phyloP scores from a whole-genome alignment of 345 rosid species.

The Syzygium aromaticum region DNA sequence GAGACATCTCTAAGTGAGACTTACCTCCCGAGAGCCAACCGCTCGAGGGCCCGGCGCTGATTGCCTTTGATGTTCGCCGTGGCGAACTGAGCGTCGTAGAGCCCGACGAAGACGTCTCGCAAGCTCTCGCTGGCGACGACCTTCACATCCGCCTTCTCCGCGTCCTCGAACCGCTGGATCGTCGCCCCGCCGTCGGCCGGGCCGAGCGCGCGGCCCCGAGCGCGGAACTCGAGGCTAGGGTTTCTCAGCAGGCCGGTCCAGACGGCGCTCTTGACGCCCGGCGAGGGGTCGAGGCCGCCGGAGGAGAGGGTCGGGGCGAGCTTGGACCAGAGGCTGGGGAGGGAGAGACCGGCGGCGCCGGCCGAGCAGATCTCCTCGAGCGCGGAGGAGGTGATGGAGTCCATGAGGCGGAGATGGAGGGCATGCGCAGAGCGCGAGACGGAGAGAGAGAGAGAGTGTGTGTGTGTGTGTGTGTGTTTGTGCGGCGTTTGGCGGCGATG shows the following conservation, averaged over 20 bases:
- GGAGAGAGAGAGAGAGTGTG: not conserved
- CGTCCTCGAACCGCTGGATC: constrained; percentile 5
- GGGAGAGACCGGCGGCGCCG: constrained; percentile 7
- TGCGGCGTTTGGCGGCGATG: not conserved
- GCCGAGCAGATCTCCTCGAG: constrained; percentile 9
- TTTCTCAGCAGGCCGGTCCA: constrained; percentile 4
- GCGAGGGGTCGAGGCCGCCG: constrained; percentile 8
- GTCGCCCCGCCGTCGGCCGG: not conserved
- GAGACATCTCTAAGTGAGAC: not conserved
- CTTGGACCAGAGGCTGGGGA: constrained; percentile 9
- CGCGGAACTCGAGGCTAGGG: constrained; percentile 6
- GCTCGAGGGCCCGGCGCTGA: constrained; percentile 11
- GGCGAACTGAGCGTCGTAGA: constrained; percentile 12
- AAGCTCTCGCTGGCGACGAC: constrained; percentile 8
- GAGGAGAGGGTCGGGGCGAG: constrained; percentile 6
- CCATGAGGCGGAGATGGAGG: constrained; percentile 4
- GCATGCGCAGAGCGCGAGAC: not conserved
- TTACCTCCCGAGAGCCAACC: constrained; percentile 12
- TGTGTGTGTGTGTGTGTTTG: not conserved
- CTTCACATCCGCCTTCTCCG: constrained; percentile 8
- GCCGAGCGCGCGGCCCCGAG: not conserved
- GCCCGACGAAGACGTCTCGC: constrained; percentile 16
- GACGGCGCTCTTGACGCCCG: constrained; percentile 4
- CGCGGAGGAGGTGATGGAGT: constrained; percentile 6
- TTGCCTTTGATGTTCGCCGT: not conserved